These are phyloP conservation scores for Coffea eugenioides DNA, from an alignment of 257 asterid genomes.

Conservation along the genomic window DNA sequence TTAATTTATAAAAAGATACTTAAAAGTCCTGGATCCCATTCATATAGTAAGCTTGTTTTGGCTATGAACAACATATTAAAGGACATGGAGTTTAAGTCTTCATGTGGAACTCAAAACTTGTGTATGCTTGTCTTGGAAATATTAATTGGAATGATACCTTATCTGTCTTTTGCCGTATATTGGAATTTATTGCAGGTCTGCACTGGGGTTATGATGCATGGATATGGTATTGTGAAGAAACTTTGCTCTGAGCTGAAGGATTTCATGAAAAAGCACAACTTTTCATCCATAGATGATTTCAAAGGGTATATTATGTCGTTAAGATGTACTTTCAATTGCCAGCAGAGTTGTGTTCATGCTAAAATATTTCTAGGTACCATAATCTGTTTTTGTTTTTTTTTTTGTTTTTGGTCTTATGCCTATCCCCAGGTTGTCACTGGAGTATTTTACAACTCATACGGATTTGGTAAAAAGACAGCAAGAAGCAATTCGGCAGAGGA, in stretches of 20 bases:
- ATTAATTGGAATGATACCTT: background rate
- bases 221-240: slow-evolving; percentile 74
- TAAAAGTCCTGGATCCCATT: background rate
- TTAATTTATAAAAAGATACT: background rate
- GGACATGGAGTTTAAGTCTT: too few species aligned
- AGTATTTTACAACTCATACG: slow-evolving; percentile 67
- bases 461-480: slow-evolving; percentile 69
- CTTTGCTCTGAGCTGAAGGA: slow-evolving; percentile 86
- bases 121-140: background rate
- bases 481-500: slow-evolving; percentile 66
- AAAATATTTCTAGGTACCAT: background rate
- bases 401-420: background rate
- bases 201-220: slow-evolving; percentile 97
- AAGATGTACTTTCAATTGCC: background rate
- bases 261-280: slow-evolving; percentile 75
- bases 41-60: background rate
- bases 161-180: background rate
- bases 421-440: slow-evolving; percentile 57
- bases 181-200: slow-evolving; percentile 50
- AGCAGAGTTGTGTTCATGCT: background rate
- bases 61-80: background rate
- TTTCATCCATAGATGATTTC: slow-evolving; percentile 75
- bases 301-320: slow-evolving; percentile 51
- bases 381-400: too few species aligned
- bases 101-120: background rate